phyloP scores from a whole-genome alignment of 257 asterid species.

The Cordia subcordata region DNA sequence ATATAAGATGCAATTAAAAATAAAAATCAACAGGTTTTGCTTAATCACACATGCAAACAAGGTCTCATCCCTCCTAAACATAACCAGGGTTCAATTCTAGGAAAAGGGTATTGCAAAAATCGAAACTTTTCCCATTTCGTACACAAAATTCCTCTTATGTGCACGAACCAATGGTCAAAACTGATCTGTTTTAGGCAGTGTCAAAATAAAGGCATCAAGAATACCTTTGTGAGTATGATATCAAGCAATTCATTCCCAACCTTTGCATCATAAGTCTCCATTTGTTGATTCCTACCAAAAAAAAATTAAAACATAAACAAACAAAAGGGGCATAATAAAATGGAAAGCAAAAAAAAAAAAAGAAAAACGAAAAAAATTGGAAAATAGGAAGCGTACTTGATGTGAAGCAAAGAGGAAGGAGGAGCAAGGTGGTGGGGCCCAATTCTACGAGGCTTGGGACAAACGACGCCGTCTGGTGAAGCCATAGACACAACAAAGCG shows the following conservation, averaged over 20 bases:
- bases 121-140: too few relatives aligned
- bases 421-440: slow-evolving; percentile 17
- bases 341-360: background rate
- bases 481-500: background rate
- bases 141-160: too few relatives aligned
- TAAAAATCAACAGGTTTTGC: too few relatives aligned
- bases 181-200: too few relatives aligned
- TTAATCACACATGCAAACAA: too few relatives aligned
- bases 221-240: slow-evolving; percentile 49
- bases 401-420: slow-evolving; percentile 18
- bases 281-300: slow-evolving; percentile 26
- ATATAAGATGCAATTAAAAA: too few relatives aligned
- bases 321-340: background rate
- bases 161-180: too few relatives aligned
- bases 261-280: slow-evolving; percentile 42
- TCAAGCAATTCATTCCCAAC: slow-evolving; percentile 53
- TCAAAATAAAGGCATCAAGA: background rate
- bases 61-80: too few relatives aligned
- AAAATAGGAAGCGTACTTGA: slow-evolving; percentile 15
- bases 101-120: too few relatives aligned
- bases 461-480: slow-evolving; percentile 32
- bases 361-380: background rate
- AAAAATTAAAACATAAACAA: background rate
- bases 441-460: slow-evolving; percentile 52
- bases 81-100: too few relatives aligned